Evolutionary conservation across 2,329 filamentous ascomycete genomes (phyloP).

Genomic region (Trichoderma sp.): DNA sequence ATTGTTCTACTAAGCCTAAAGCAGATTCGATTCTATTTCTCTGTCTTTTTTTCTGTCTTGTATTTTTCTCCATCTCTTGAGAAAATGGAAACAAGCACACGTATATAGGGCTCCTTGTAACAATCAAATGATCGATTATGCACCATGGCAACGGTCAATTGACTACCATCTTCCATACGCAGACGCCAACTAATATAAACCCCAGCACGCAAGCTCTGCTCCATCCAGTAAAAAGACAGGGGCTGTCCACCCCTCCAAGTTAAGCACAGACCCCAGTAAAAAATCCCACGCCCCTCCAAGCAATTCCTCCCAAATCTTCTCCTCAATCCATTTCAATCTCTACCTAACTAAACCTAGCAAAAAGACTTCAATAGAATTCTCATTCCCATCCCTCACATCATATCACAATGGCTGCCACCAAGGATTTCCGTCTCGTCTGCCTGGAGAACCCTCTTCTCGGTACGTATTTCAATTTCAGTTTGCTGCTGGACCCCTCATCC

Average conservation of each 20-base stretch:
- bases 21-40: not conserved
- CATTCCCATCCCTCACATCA: slow-evolving; percentile 24
- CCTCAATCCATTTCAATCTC: not conserved
- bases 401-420: slow-evolving; percentile 66
- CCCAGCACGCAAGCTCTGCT: not conserved
- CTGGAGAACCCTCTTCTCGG: slow-evolving; percentile 97
- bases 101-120: too few species aligned
- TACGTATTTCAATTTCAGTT: slow-evolving; percentile 46
- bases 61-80: too few species aligned
- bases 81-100: too few species aligned
- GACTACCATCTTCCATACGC: too few species aligned
- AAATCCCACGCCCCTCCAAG: slow-evolving; percentile 10
- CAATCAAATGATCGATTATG: too few species aligned
- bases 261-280: not conserved
- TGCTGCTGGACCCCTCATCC: not conserved
- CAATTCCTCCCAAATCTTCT: not conserved
- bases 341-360: not conserved
- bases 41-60: not conserved
- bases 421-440: slow-evolving; percentile 87
- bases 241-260: not conserved
- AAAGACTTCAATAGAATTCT: not conserved
- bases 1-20: not conserved
- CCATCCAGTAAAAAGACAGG: not conserved
- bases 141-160: not conserved
- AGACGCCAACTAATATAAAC: not conserved